These are phyloP conservation scores for Herpetomonas samuelpessoai DNA, from an alignment of 208 protist genomes.

Conservation along the genomic window DNA sequence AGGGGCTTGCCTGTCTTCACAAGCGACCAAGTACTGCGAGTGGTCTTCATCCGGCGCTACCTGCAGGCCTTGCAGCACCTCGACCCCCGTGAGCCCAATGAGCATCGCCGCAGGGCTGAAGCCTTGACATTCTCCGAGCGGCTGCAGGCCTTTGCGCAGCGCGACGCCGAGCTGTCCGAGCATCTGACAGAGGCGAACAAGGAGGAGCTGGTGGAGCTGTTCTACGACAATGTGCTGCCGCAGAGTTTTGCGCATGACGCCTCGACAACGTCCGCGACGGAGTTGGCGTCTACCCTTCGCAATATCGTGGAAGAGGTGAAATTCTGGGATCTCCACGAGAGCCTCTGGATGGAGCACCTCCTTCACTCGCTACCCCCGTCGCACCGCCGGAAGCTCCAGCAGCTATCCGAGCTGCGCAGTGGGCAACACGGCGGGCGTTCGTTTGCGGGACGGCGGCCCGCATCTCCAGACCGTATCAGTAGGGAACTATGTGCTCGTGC, in stretches of 20 bases:
- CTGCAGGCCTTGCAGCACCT: conserved; percentile 10
- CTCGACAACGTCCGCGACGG: conserved; percentile 6
- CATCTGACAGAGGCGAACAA: background rate
- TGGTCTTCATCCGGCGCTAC: conserved; percentile 23
- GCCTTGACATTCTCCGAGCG: background rate
- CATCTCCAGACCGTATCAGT: no score
- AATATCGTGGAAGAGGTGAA: conserved; percentile 38
- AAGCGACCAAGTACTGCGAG: conserved; percentile 12
- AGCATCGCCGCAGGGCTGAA: conserved; percentile 9
- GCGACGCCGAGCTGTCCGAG: conserved; percentile 7
- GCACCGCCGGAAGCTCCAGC: conserved; percentile 2
- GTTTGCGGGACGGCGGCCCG: background rate
- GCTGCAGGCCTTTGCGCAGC: background rate
- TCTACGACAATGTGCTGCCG: conserved; percentile 2
- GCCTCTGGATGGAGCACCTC: conserved; percentile 38
- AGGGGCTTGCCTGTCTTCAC: conserved; percentile 7
- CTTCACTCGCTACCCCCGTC: conserved; percentile 9
- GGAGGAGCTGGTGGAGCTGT: conserved; percentile 4
- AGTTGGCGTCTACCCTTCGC: conserved; percentile 9
- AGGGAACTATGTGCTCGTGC: no score
- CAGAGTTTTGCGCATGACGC: background rate
- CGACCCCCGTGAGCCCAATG: conserved; percentile 15
- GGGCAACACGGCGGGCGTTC: background rate
- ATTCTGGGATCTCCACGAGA: conserved; percentile 36
- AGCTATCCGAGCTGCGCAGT: background rate